Percentiles rank a stretch among this genome's conserved stretches.
Conservation (phyloP, 345 rosid species). For the Acer negundo region DNA sequence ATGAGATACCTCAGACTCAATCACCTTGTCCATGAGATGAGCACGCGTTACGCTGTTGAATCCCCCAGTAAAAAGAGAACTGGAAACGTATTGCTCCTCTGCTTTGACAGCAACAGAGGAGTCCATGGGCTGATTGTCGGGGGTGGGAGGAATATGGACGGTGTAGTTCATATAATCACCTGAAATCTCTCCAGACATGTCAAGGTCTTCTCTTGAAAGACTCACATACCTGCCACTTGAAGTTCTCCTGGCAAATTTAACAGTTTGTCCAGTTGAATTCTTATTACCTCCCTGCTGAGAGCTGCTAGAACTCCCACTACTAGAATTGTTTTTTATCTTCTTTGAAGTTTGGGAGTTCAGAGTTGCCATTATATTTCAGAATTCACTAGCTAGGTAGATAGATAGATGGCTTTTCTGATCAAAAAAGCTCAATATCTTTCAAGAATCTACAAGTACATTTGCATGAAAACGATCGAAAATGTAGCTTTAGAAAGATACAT, state of each 20-base stretch:
- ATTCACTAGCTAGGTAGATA: too few relatives aligned
- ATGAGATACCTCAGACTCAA: constrained; percentile 88
- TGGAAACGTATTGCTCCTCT: constrained; percentile 80
- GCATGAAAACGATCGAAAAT: constrained; percentile 17
- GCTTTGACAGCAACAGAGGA: constrained; percentile 38
- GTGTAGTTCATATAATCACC: constrained; percentile 91
- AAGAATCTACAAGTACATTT: neutral
- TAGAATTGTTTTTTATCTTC: constrained; percentile 54
- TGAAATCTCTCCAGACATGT: constrained; percentile 73
- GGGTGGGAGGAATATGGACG: constrained; percentile 92
- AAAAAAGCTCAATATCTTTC: neutral
- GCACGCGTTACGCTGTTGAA: constrained; percentile 94
- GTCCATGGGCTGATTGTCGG: constrained; percentile 91
- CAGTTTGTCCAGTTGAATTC: constrained; percentile 58
- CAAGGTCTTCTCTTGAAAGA: constrained; percentile 80
- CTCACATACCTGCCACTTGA: constrained; percentile 96
- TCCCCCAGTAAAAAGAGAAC: constrained; percentile 90
- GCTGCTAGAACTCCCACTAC: constrained; percentile 32
- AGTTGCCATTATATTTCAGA: constrained; percentile 45
- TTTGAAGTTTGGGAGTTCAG: constrained; percentile 58
- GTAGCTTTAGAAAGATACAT: neutral
- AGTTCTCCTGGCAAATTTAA: constrained; percentile 86
- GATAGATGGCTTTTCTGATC: neutral
- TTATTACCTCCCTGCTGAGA: constrained; percentile 21
- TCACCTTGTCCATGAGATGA: constrained; percentile 97